A percentile compares a stretch with the other conserved stretches of the same genome.
phyloP scores from a whole-genome alignment of 1,284 basidiomycete species.

The Sanghuangporus sanghuang region DNA sequence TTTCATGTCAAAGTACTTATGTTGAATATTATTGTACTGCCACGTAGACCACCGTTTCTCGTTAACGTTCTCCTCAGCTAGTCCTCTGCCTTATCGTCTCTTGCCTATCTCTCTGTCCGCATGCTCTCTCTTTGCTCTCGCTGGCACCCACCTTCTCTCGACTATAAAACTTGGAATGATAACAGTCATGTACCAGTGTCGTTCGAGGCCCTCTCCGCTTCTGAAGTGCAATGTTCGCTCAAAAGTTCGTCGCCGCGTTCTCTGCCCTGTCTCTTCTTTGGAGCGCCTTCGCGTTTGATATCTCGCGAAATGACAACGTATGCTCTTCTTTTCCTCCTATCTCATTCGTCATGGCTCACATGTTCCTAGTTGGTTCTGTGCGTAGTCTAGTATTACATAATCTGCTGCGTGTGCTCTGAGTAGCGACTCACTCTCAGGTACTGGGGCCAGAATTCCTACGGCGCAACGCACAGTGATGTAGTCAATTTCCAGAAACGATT shows the following conservation, averaged over 20 bases:
- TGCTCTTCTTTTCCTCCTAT: neutral
- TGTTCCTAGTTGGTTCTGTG: conserved; percentile 1
- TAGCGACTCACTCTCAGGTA: conserved; percentile 20
- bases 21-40: too few relatives aligned
- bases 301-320: conserved; percentile 26
- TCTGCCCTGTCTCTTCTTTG: neutral
- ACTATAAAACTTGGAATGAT: too few relatives aligned
- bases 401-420: neutral
- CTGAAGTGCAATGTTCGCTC: neutral
- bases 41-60: neutral
- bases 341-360: neutral
- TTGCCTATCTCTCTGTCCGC: neutral
- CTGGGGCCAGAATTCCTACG: conserved; percentile 53
- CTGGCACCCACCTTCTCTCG: neutral
- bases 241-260: neutral
- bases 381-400: neutral
- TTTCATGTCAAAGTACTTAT: too few relatives aligned
- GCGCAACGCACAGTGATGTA: conserved; percentile 41
- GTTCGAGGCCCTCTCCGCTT: neutral
- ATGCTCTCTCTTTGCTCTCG: neutral
- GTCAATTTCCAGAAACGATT: conserved; percentile 47
- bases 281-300: conserved; percentile 22
- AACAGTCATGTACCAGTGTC: too few relatives aligned
- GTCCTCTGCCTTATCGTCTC: neutral
- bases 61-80: neutral